Conservation (phyloP, 768 basidiomycete genomes). For the Coprinopsis strossmayeri region DNA sequence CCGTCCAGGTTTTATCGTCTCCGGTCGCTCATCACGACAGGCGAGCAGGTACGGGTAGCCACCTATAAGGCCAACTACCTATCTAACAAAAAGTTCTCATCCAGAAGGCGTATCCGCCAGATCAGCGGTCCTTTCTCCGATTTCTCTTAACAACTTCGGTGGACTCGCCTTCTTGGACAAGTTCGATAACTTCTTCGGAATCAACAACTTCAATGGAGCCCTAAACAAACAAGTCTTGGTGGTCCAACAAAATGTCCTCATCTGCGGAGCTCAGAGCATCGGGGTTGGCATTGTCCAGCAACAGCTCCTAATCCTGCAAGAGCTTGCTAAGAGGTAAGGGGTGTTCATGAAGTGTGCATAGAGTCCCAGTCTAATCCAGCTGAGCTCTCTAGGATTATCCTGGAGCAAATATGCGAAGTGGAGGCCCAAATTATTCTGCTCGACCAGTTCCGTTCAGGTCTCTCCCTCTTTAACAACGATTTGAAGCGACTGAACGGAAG, state of each 20-base stretch:
- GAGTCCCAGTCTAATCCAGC: not conserved
- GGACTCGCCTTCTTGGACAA: constrained; percentile 23
- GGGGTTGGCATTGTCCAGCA: constrained; percentile 26
- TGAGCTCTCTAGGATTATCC: constrained; percentile 21
- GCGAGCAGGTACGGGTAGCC: not conserved
- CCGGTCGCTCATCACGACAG: not conserved
- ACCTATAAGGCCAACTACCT: not conserved
- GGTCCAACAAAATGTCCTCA: constrained; percentile 17
- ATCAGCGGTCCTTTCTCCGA: not conserved
- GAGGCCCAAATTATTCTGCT: constrained; percentile 30
- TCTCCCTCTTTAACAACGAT: constrained; percentile 25
- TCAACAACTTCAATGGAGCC: constrained; percentile 26
- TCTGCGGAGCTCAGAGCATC: constrained; percentile 20
- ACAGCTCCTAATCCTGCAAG: constrained; percentile 30
- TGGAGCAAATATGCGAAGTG: constrained; percentile 28
- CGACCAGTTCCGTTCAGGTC: constrained; percentile 25
- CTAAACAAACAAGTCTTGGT: constrained; percentile 22
- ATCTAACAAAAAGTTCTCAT: constrained; percentile 8
- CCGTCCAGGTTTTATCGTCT: not conserved
- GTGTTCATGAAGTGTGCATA: not conserved
- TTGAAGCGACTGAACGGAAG: constrained; percentile 23
- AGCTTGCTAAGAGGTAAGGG: constrained; percentile 30
- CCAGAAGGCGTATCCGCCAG: not conserved
- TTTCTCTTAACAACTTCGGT: constrained; percentile 27
- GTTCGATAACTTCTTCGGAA: constrained; percentile 35